Percentiles rank a stretch among this genome's conserved stretches.
These are phyloP conservation scores for Gentiana macrophylla DNA, from an alignment of 257 asterid species.

Conservation along the genomic window DNA sequence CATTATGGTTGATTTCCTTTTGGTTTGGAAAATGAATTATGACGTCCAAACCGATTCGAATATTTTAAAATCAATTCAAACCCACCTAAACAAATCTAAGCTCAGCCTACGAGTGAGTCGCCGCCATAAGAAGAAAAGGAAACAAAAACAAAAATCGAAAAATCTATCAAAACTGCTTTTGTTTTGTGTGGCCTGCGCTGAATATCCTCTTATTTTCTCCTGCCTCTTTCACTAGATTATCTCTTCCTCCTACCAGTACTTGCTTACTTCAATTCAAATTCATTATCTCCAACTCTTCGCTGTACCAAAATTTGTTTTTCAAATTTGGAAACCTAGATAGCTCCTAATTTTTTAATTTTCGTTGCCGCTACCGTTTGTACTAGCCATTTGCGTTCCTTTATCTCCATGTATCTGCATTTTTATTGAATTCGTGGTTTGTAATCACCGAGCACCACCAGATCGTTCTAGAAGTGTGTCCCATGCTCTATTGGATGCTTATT, in stretches of 20 bases:
- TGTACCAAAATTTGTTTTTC: too few species aligned
- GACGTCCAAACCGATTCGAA: too few species aligned
- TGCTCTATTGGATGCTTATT: slow-evolving; percentile 24
- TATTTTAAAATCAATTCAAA: too few species aligned
- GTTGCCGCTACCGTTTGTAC: neutral
- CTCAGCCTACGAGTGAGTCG: too few species aligned
- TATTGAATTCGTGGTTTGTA: too few species aligned
- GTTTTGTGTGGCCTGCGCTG: slow-evolving; percentile 19
- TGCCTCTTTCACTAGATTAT: slow-evolving; percentile 22
- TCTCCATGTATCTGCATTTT: neutral
- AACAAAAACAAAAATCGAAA: neutral
- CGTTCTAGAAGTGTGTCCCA: neutral
- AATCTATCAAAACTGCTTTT: slow-evolving; percentile 7
- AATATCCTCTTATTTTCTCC: neutral
- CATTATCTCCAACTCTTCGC: slow-evolving; percentile 3
- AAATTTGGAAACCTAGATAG: neutral
- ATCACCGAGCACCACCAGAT: too few species aligned
- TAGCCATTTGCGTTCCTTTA: neutral
- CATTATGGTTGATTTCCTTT: too few species aligned
- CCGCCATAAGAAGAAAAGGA: too few species aligned
- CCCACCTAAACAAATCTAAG: too few species aligned
- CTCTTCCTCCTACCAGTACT: slow-evolving; percentile 4
- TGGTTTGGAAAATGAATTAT: too few species aligned
- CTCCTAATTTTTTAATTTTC: slow-evolving; percentile 8
- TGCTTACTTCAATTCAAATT: slow-evolving; percentile 10